phyloP scores from a whole-genome alignment of 2,329 filamentous ascomycete species.

The Fusarium continuum region DNA sequence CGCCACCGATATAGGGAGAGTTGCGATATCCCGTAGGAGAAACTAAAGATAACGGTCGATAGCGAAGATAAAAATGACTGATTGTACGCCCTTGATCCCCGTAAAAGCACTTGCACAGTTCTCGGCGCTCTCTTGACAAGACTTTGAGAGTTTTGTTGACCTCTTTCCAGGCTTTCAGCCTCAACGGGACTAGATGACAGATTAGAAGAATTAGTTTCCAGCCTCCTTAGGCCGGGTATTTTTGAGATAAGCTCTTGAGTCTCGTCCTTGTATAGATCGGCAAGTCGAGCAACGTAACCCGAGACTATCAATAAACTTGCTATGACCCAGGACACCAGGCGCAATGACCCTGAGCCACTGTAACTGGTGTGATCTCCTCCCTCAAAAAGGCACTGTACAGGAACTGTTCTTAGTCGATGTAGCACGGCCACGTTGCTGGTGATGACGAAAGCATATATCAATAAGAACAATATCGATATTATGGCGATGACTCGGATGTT shows the following conservation, averaged over 20 bases:
- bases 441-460: background rate
- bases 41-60: background rate
- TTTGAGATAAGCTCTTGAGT: too few species aligned
- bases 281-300: background rate
- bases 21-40: background rate
- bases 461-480: background rate
- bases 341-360: background rate
- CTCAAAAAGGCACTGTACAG: background rate
- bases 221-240: too few species aligned
- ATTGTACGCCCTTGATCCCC: background rate
- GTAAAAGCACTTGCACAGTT: background rate
- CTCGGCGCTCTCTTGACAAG: too few species aligned
- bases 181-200: too few species aligned
- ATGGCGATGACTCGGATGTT: background rate
- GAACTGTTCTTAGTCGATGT: background rate
- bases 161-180: too few species aligned
- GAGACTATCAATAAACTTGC: background rate
- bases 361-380: too few species aligned
- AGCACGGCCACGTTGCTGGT: background rate
- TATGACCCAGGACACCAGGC: background rate
- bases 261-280: background rate
- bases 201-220: too few species aligned
- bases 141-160: too few species aligned
- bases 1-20: background rate
- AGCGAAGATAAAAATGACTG: background rate